Conservation (phyloP, 495 filamentous ascomycete species). For the Mytilinidion resinicola region DNA sequence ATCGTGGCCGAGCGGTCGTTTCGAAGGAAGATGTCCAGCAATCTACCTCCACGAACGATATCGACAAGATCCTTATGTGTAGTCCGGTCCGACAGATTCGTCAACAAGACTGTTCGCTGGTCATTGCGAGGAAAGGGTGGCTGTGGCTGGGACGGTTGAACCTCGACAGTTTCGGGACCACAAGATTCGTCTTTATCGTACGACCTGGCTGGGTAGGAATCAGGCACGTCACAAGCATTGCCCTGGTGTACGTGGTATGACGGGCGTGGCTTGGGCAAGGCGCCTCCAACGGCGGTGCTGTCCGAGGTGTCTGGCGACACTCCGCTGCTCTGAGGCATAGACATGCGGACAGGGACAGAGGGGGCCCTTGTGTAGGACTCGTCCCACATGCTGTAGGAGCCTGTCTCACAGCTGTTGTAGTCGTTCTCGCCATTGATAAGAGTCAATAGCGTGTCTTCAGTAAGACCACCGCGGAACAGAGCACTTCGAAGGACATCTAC, state of each 20-base stretch:
- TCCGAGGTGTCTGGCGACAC: conserved; percentile 15
- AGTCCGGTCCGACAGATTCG: conserved; percentile 56
- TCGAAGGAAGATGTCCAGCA: conserved; percentile 64
- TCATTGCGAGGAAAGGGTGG: conserved; percentile 33
- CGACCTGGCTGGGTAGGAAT: conserved; percentile 38
- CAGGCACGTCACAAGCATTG: conserved; percentile 9
- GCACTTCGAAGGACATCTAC: conserved; percentile 57
- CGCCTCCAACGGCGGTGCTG: conserved; percentile 19
- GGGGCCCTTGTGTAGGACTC: conserved; percentile 6
- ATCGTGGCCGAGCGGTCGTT: conserved; percentile 58
- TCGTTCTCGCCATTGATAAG: conserved; percentile 23
- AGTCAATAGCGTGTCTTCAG: conserved; percentile 52
- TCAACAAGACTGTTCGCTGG: conserved; percentile 57
- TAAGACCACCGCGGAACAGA: conserved; percentile 57
- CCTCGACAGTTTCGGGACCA: conserved; percentile 19
- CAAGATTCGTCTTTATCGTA: conserved; percentile 43
- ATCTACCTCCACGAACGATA: conserved; percentile 60
- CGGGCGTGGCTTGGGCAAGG: conserved; percentile 2
- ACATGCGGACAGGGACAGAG: conserved; percentile 11
- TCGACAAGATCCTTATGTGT: conserved; percentile 61
- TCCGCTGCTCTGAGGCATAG: conserved; percentile 2
- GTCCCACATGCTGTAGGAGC: conserved; percentile 2
- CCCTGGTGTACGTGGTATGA: conserved; percentile 5
- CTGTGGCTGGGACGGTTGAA: conserved; percentile 24
- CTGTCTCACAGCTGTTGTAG: conserved; percentile 1